phyloP scores from a whole-genome alignment of 176 grass and related monocot genomes.

The Miscanthus lutarioriparius region DNA sequence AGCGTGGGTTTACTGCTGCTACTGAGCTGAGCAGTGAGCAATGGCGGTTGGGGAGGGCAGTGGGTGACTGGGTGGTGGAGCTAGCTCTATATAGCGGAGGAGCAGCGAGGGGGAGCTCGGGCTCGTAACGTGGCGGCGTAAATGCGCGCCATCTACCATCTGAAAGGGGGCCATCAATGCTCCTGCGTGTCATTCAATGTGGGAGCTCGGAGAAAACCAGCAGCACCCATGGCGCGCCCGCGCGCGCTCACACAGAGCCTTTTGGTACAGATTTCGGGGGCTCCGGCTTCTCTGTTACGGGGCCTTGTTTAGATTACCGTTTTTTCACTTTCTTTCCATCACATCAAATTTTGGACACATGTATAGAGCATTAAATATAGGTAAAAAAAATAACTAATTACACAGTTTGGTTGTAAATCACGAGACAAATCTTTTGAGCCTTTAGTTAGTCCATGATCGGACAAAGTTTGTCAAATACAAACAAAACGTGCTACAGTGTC shows the following conservation, averaged over 20 bases:
- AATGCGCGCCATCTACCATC: conserved; percentile 52
- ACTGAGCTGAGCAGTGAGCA: background rate
- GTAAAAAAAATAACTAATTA: too few relatives aligned
- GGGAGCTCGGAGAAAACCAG: conserved; percentile 1
- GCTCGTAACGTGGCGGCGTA: conserved; percentile 22
- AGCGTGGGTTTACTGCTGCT: background rate
- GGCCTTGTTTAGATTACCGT: too few relatives aligned
- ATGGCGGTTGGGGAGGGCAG: background rate
- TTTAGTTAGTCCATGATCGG: too few relatives aligned
- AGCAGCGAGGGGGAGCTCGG: background rate
- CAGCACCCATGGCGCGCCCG: background rate
- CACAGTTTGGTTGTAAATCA: too few relatives aligned
- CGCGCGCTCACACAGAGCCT: background rate
- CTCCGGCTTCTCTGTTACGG: too few relatives aligned
- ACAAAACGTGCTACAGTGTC: too few relatives aligned
- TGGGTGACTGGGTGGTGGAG: conserved; percentile 30
- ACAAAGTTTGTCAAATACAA: too few relatives aligned
- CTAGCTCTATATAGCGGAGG: conserved; percentile 34
- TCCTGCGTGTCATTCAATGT: conserved; percentile 43
- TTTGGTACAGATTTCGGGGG: too few relatives aligned
- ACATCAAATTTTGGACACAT: too few relatives aligned
- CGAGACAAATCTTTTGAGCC: too few relatives aligned
- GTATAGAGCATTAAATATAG: too few relatives aligned
- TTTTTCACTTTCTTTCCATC: too few relatives aligned
- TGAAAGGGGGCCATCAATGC: conserved; percentile 52